Evolutionary conservation across 108 stramenopile genomes (phyloP).

Genomic region (Nannochloropsis oceanica): DNA sequence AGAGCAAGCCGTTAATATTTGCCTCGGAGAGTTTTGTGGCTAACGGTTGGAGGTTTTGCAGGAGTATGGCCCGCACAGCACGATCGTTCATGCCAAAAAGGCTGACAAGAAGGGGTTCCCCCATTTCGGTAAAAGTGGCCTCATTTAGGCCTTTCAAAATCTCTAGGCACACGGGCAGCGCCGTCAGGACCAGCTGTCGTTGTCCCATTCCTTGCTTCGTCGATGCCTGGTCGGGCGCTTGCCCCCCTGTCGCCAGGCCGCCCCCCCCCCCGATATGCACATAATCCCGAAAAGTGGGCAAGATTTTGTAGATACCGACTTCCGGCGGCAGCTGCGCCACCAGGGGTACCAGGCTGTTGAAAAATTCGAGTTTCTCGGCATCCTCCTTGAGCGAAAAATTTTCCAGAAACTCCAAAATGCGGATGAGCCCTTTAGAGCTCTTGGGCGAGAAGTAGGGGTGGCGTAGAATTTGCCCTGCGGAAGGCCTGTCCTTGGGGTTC

Average conservation of each 20-base stretch:
- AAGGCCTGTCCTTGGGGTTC: not conserved
- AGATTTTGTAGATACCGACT: not conserved
- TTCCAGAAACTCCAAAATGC: not conserved
- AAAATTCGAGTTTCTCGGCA: not conserved
- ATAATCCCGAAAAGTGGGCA: not conserved
- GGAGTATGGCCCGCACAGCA: constrained; percentile 28
- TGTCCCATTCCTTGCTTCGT: not conserved
- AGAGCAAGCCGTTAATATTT: constrained; percentile 24
- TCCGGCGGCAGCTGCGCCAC: not conserved
- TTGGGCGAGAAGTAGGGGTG: not conserved
- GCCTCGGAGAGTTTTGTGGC: constrained; percentile 6
- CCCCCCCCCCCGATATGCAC: not conserved
- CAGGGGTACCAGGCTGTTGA: not conserved
- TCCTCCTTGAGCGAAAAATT: not conserved
- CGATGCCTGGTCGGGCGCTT: not conserved
- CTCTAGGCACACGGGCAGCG: not conserved
- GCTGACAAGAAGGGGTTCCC: constrained; percentile 11
- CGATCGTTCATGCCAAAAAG: constrained; percentile 35
- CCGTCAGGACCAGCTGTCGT: not conserved
- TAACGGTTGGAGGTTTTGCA: constrained; percentile 6
- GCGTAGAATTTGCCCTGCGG: not conserved
- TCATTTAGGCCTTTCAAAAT: constrained; percentile 2
- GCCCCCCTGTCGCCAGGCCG: not conserved
- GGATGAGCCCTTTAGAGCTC: not conserved
- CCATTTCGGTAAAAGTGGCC: not conserved